These are phyloP conservation scores for Vicia sativa DNA, from an alignment of 306 rosid species.

Conservation along the genomic window DNA sequence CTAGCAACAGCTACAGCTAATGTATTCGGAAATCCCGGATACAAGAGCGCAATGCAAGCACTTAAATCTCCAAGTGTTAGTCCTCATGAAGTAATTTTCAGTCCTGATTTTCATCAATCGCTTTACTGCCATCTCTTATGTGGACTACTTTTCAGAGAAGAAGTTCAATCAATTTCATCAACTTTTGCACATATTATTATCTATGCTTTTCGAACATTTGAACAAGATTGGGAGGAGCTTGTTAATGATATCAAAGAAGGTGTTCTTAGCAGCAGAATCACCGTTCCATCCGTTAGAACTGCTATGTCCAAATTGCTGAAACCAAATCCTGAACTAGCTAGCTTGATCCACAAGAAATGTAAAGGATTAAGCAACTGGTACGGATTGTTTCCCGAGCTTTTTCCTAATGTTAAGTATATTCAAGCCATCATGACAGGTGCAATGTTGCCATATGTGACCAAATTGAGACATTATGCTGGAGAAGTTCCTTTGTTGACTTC, in stretches of 20 bases:
- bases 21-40: constrained; percentile 51
- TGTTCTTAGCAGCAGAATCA: constrained; percentile 55
- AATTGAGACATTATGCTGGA: constrained; percentile 82
- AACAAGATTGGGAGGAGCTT: constrained; percentile 78
- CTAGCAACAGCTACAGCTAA: constrained; percentile 92
- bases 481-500: constrained; percentile 75
- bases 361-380: constrained; percentile 74
- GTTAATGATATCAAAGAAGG: constrained; percentile 67
- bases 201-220: constrained; percentile 76
- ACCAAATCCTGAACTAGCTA: constrained; percentile 82
- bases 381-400: constrained; percentile 81
- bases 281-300: constrained; percentile 52
- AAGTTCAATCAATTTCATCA: constrained; percentile 63
- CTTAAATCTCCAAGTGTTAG: constrained; percentile 66
- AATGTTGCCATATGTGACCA: constrained; percentile 81
- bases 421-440: constrained; percentile 93
- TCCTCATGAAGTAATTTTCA: constrained; percentile 86
- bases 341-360: constrained; percentile 55
- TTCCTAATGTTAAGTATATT: constrained; percentile 81
- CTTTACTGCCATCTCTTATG: constrained; percentile 91
- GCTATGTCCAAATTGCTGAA: constrained; percentile 73
- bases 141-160: constrained; percentile 67
- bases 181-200: constrained; percentile 56
- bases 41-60: constrained; percentile 50
- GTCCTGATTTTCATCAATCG: constrained; percentile 83